Evolutionary conservation across 2,329 filamentous ascomycete genomes (phyloP), one percentile per base, ranked within the genome.

Genomic region (Xylariales sp.): DNA sequence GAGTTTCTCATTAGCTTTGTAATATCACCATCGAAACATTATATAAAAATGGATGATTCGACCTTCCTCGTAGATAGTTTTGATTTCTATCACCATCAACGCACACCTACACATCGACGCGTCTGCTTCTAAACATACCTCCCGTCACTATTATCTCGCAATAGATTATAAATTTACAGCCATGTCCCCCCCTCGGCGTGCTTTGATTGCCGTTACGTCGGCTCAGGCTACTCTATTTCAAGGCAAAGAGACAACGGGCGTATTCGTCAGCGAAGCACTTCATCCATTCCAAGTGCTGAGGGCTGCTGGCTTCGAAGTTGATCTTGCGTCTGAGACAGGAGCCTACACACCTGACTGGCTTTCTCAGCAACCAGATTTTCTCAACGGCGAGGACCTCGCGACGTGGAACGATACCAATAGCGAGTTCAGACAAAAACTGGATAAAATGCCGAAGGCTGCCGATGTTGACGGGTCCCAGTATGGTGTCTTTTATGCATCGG

Each of bases 241-340:
- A 3, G 80, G 80, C 66, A 79, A 81, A 57, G 78, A 80, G 68
- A 81, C 80, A 10, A 75, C 75, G 1, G 82, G 81, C 10, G 73
- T 85, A 56, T 85, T 85, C 75, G 81, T 85, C 67, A 79, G 74
- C 59, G 83, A 85, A 71, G 83, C 83, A 16, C 77, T 84, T 7
- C 83, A 85, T 68, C 83, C 83, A 0, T 85, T 77, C 78, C 81
- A 83, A 18, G 82, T 83, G 28, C 78, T 85, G 64, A 75, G 67
- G 5, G 77, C 74, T 1, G 81, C 82, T 4, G 83, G 82, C 14
- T 83, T 85, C 71, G 80, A 83, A 62, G 82, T 84, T 56, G 82
- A 84, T 67, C 76, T 85, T 34, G 78, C 79, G 23, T 83, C 82
- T 5, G 83, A 84, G 69, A 83, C 79, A 3, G 82, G 83, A 45